Base-by-base conservation (phyloP, 2,329 filamentous ascomycete genomes). In the Didymella sp. region DNA sequence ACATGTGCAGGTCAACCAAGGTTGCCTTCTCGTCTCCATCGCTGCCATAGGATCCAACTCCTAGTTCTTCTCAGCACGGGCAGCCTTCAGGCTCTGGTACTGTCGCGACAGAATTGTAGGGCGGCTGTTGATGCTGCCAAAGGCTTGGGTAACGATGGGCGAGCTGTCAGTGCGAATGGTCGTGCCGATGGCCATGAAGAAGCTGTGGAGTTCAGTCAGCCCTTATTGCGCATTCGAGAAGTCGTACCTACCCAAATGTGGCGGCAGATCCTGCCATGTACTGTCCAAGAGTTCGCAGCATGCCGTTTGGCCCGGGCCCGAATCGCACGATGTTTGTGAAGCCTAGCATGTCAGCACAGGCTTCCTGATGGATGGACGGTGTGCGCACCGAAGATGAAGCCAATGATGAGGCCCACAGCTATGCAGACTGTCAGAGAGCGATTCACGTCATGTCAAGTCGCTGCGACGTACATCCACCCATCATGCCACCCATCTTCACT, bases 401-500 rank as follows among this genome's bases (percentile, higher is more conserved):
- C 95, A 79, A 99, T 97, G 75, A 96, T 96, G 49, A 91, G 83
- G 61, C 95, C 95, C 61, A 99, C 95, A 78, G 92, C 95, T 98
- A 49, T 45, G n/a, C 21, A 46, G 3, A 31, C n/a, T 17, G 65
- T 71, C 58, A 71, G 67, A 45, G 15, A 49, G 27, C 27, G 21
- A 19, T 50, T 24, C 45, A 22, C 15, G 22, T 25, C 17, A 13
- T 25, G 17, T n/a, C 24, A 21, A 12, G 40, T 44, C 27, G 52
- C 60, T 38, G 42, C 56, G 49, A 86, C 92, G 72, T 90, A 98
- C 94, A 96, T 76, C 92, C 91, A 69, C 95, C 95, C 92, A 98
- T 98, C 89, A 99, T 89, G 62, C 90, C 92, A 69, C 95, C 95
- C 92, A 98, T 97, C 84, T 96, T 97, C 78, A 93, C 92, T 96